Base-by-base conservation (phyloP, 2,329 filamentous ascomycete species). In the Alternaria rosae region DNA sequence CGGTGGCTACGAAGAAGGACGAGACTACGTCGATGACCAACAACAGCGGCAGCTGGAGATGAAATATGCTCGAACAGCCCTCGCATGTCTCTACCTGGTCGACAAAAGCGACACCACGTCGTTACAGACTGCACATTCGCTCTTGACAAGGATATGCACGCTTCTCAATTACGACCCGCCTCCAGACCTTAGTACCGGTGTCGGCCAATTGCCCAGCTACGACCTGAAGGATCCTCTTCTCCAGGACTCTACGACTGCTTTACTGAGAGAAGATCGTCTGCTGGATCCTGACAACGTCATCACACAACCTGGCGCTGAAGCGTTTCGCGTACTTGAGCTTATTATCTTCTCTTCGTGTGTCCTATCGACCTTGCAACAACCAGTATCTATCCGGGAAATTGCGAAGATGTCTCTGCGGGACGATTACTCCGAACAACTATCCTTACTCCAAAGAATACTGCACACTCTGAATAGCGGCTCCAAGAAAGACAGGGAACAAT, bases 71-170 rank as follows among this genome's bases (percentile, higher is more conserved):
- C 88, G 89, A 59, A 86, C 89, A 45, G 87, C 87, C 2, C 81
- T 94, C 66, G 90, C 90, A 9, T 86, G 86, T 59, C 87, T 89
- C 26, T 93, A 92, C 75, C 80, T 89, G 32, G 82, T 91, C n/a
- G 82, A 89, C 5, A 87, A 87, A 50, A 82, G 86, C 28, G 86
- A 86, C 0, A 65, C 83, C 3, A 85, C 88, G 10, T 87, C 87
- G 3, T 77, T 94, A 13, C 79, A 82, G 21, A 86, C 85, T 1
- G 86, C 89, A 10, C 88, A 92, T 71, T 81, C 78, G 28, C 86
- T 92, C 54, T 80, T 89, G 44, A 81, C 81, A 41, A 87, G 88
- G 64, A 84, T 92, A 59, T 84, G 85, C 54, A 80, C 81, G 42
- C 82, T 92, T 3, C 78, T 92, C 38, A 87, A 88, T 62, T 83